Evolutionary conservation across 257 asterid genomes (phyloP), one percentile per base, ranked within the genome.

Genomic region (Echites panduratus): DNA sequence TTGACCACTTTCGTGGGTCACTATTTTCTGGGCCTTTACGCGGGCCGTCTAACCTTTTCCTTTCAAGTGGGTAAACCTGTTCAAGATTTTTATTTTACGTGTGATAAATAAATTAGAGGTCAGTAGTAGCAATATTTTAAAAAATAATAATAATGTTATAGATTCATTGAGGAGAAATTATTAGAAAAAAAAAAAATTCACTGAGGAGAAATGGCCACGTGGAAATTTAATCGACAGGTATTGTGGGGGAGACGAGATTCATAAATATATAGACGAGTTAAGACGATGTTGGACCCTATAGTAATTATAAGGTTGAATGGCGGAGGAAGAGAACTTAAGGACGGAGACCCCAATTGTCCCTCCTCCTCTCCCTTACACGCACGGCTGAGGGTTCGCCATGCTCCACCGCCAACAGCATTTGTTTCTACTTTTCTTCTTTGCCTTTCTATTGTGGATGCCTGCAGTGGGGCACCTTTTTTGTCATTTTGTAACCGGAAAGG

Each of bases 261-360:
- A 49, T 78, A 16, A 79, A 76, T 56, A 44, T n/a, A 32, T 32
- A 32, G 73, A 48, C 59, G 47, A 81, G 40, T 82, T 76, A 75
- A 77, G 74, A 67, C 75, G 29, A 14, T 49, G 81, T 75, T 84
- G 93, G 96, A 86, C 93, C 90, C 84, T 74, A 58, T 44, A 48
- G 50, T 62, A 4, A 10, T 38, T 32, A 32, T 1, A 70, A 70
- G 74, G 79, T 63, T 61, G 81, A 10, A 41, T 5, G 45, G 9
- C 9, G 45, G 73, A 76, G 73, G 45, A 66, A 68, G 69, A 62
- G 12, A 56, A 84, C 78, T 85, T 68, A 84, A 85, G 57, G 69
- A 63, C 53, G 72, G 4, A 58, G 88, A 71, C 86, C 88, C 88
- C 78, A 71, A 63, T 73, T 26, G 64, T 11, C 64, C 64, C 64